Conservation (phyloP, 2,329 filamentous ascomycete species). For the Trichoderma citrinoviride region DNA sequence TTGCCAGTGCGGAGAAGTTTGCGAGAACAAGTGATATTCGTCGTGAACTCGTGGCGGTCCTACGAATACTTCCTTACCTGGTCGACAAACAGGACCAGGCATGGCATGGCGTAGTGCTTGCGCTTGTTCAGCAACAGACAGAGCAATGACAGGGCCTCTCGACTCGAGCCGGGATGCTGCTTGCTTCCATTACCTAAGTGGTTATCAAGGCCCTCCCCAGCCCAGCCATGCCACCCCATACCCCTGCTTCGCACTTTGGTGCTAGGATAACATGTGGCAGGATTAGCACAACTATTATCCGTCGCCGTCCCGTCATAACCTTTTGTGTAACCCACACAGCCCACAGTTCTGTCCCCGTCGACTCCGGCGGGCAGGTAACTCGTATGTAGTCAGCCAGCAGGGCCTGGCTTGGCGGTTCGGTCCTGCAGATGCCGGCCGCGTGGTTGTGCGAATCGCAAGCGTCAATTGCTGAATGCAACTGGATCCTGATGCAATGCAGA, state of each 20-base stretch:
- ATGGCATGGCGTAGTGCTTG: too few species aligned
- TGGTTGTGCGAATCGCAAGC: neutral
- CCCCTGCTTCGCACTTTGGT: too few species aligned
- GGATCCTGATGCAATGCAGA: conserved; percentile 10
- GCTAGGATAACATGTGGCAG: too few species aligned
- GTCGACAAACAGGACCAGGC: too few species aligned
- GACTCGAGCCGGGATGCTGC: neutral
- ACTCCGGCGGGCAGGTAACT: neutral
- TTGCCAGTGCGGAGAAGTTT: too few species aligned
- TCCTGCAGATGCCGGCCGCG: neutral
- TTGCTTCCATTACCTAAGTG: conserved; percentile 7
- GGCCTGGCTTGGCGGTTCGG: neutral
- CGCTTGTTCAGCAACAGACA: too few species aligned
- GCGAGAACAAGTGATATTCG: too few species aligned
- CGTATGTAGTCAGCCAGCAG: neutral
- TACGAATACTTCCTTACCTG: too few species aligned
- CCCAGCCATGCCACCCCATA: neutral
- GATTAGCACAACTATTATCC: too few species aligned
- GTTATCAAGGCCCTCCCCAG: conserved; percentile 1
- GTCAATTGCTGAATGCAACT: neutral
- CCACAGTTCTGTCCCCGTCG: neutral
- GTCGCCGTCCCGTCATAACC: neutral
- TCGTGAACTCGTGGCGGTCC: too few species aligned
- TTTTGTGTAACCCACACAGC: neutral
- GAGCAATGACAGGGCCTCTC: neutral